phyloP scores from a whole-genome alignment of 192 early-diverging fungal genomes.

The Gorgonomyces haynaldii region DNA sequence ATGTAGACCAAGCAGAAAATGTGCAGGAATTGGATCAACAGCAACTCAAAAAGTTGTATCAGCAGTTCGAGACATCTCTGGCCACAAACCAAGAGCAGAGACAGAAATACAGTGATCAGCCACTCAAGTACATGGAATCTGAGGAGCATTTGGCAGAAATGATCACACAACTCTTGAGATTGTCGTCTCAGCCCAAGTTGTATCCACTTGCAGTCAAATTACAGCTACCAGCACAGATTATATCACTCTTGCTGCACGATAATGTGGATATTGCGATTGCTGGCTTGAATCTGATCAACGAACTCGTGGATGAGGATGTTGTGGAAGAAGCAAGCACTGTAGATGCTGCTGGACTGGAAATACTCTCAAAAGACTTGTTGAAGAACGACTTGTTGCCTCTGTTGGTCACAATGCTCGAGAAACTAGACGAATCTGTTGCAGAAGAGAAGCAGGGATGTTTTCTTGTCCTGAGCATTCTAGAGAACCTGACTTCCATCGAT shows the following conservation, averaged over 20 bases:
- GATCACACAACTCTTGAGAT: slow-evolving; percentile 59
- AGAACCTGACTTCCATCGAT: slow-evolving; percentile 74
- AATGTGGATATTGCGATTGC: slow-evolving; percentile 88
- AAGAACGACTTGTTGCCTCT: slow-evolving; percentile 56
- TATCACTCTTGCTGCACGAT: slow-evolving; percentile 76
- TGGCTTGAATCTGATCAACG: slow-evolving; percentile 74
- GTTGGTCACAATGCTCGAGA: slow-evolving; percentile 64
- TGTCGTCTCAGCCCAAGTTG: slow-evolving; percentile 70
- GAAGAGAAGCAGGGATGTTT: slow-evolving; percentile 81
- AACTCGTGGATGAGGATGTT: slow-evolving; percentile 85
- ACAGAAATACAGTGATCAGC: slow-evolving; percentile 63
- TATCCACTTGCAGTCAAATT: slow-evolving; percentile 65
- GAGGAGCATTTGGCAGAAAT: slow-evolving; percentile 91
- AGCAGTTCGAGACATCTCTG: slow-evolving; percentile 75
- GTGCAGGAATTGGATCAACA: slow-evolving; percentile 44
- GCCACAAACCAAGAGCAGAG: slow-evolving; percentile 81
- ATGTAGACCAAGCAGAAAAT: neutral
- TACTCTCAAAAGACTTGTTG: slow-evolving; percentile 58
- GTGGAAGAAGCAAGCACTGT: slow-evolving; percentile 59
- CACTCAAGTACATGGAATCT: slow-evolving; percentile 68
- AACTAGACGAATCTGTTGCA: slow-evolving; percentile 59
- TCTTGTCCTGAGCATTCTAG: slow-evolving; percentile 70
- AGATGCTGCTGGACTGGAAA: slow-evolving; percentile 49
- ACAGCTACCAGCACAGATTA: slow-evolving; percentile 47
- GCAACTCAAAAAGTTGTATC: slow-evolving; percentile 61